Evolutionary conservation across 129 eudicot species (phyloP).

Genomic region (Ambrosia trifida): DNA sequence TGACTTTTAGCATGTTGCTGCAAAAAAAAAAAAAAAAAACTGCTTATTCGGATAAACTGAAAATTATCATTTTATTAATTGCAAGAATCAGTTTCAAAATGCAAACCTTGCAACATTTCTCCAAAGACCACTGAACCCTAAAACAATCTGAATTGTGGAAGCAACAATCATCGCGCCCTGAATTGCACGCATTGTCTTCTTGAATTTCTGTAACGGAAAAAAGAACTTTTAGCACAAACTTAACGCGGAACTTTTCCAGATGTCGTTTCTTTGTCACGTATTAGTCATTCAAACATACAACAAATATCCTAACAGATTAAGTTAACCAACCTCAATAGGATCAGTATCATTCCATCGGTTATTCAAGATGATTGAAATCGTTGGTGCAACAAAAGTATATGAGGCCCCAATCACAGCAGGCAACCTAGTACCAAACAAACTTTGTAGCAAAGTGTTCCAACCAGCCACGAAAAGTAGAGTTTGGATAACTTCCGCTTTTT

Average conservation of each 20-base stretch:
- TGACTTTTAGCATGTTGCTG: background rate
- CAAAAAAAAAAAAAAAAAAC: no score
- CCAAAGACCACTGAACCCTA: conserved; percentile 99
- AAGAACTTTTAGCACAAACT: conserved; percentile 2
- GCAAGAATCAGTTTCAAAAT: background rate
- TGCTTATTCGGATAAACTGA: background rate
- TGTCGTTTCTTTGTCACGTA: background rate
- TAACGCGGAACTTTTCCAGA: conserved; percentile 1
- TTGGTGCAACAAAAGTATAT: conserved; percentile 69
- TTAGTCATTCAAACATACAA: background rate
- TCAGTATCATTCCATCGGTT: conserved; percentile 58
- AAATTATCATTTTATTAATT: background rate
- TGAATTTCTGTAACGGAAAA: conserved; percentile 59
- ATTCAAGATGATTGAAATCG: conserved; percentile 62
- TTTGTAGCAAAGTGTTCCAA: conserved; percentile 63
- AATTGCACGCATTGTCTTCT: conserved; percentile 83
- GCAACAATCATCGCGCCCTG: conserved; percentile 95
- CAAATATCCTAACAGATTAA: conserved; percentile 5
- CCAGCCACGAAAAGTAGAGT: conserved; percentile 78
- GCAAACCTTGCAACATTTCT: conserved; percentile 75
- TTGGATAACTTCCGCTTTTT: conserved; percentile 73
- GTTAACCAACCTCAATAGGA: conserved; percentile 54
- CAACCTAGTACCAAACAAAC: conserved; percentile 64
- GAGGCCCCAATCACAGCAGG: conserved; percentile 81
- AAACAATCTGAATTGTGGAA: conserved; percentile 80